These are phyloP conservation scores for Zizania palustris DNA, from an alignment of 202 grass and related monocot species.

Conservation along the genomic window DNA sequence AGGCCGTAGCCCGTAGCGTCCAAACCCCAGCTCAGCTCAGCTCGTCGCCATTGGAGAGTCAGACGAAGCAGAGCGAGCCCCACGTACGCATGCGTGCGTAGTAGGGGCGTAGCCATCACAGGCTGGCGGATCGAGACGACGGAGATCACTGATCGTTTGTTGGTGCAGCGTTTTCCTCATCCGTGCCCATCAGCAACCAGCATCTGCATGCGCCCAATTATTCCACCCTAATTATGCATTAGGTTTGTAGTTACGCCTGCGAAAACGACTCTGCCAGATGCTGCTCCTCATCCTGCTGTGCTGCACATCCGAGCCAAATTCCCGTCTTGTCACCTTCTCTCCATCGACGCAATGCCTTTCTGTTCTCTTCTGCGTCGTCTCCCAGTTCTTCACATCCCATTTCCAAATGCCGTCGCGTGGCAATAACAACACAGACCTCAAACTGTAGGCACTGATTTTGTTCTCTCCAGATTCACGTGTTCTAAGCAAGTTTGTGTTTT, in stretches of 20 bases:
- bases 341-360: neutral
- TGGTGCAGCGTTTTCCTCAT: neutral
- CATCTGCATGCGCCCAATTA: neutral
- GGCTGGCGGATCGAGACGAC: neutral
- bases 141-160: neutral
- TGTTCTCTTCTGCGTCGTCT: too few species aligned
- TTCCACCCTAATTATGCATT: neutral
- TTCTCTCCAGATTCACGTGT: neutral
- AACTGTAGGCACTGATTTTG: neutral
- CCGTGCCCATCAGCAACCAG: neutral
- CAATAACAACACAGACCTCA: too few species aligned
- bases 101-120: neutral
- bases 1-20: neutral
- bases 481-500: neutral
- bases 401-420: too few species aligned
- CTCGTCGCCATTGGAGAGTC: constrained; percentile 3
- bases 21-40: neutral
- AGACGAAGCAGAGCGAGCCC: neutral
- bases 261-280: constrained; percentile 3
- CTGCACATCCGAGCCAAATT: constrained; percentile 23
- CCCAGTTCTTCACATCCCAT: neutral
- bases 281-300: neutral
- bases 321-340: constrained; percentile 24
- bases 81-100: too few species aligned
- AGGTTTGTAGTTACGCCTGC: neutral